Evolutionary conservation across 2,329 filamentous ascomycete genomes (phyloP).

Genomic region (Fusarium nisikadoi): DNA sequence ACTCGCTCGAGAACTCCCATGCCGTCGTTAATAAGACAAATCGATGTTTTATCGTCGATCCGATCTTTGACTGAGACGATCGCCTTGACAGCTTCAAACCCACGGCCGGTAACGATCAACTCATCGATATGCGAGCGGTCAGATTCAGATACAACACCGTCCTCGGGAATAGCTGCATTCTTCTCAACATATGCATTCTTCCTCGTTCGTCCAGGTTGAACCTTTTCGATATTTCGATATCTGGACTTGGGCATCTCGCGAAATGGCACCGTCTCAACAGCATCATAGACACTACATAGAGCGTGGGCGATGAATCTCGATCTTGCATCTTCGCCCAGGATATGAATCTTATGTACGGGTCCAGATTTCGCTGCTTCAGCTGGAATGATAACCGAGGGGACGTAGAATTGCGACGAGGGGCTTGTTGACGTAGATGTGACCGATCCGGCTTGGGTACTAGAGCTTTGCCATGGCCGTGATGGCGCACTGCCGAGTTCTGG

Average conservation of each 20-base stretch:
- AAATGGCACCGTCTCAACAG: conserved; percentile 51
- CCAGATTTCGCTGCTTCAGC: conserved; percentile 47
- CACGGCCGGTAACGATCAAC: conserved; percentile 72
- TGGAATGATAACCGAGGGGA: conserved; percentile 52
- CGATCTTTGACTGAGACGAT: conserved; percentile 71
- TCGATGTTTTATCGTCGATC: conserved; percentile 73
- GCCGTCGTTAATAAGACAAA: conserved; percentile 83
- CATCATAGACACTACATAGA: conserved; percentile 54
- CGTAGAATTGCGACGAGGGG: conserved; percentile 44
- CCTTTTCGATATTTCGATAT: conserved; percentile 48
- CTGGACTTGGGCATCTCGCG: conserved; percentile 39
- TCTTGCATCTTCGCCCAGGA: conserved; percentile 55
- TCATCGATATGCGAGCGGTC: conserved; percentile 70
- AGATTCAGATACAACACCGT: neutral
- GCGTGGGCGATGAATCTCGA: conserved; percentile 56
- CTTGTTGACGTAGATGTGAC: conserved; percentile 23
- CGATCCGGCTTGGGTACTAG: conserved; percentile 13
- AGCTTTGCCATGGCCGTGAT: conserved; percentile 37
- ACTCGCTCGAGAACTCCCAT: conserved; percentile 86
- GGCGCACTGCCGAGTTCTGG: conserved; percentile 32
- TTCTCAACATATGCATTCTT: conserved; percentile 33
- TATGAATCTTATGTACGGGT: conserved; percentile 54
- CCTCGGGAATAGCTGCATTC: conserved; percentile 28
- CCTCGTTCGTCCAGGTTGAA: conserved; percentile 32
- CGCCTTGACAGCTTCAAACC: conserved; percentile 65